phyloP scores from a whole-genome alignment of 192 early-diverging fungal genomes.

The Gonapodya prolifera region DNA sequence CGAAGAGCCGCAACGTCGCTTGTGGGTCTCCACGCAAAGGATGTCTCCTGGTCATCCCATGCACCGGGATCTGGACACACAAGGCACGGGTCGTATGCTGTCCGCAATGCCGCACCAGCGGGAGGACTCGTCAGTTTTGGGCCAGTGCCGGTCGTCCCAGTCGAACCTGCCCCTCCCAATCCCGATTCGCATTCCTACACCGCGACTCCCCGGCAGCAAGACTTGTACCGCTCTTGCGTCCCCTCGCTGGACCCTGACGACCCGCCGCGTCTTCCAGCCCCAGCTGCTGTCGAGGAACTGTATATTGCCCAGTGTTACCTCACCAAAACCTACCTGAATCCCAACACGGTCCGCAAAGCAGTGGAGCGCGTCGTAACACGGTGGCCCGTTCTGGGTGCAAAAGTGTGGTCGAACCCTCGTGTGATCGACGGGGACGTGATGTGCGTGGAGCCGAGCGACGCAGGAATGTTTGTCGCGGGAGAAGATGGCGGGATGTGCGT shows the following conservation, averaged over 20 bases:
- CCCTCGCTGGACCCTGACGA: neutral
- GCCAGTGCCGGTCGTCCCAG: too few relatives aligned
- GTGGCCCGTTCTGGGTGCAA: neutral
- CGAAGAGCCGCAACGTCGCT: neutral
- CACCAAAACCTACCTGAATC: neutral
- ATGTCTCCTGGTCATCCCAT: neutral
- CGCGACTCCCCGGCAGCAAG: neutral
- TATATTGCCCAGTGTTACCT: neutral
- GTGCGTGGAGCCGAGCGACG: neutral
- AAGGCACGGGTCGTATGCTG: neutral
- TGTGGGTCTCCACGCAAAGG: neutral
- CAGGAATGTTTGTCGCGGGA: neutral
- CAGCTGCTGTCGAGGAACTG: neutral
- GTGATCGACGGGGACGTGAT: neutral
- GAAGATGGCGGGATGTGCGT: neutral
- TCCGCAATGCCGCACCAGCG: too few relatives aligned
- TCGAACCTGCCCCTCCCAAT: neutral
- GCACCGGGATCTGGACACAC: neutral
- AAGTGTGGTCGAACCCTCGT: neutral
- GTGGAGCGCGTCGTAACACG: neutral
- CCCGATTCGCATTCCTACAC: neutral
- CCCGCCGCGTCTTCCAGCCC: neutral
- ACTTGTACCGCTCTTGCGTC: neutral
- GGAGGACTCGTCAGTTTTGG: too few relatives aligned
- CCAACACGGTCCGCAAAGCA: neutral